A percentile compares a stretch with the other conserved stretches of the same genome.
Evolutionary conservation across 1,284 basidiomycete species (phyloP).

Genomic region (Sporisorium graminicola): DNA sequence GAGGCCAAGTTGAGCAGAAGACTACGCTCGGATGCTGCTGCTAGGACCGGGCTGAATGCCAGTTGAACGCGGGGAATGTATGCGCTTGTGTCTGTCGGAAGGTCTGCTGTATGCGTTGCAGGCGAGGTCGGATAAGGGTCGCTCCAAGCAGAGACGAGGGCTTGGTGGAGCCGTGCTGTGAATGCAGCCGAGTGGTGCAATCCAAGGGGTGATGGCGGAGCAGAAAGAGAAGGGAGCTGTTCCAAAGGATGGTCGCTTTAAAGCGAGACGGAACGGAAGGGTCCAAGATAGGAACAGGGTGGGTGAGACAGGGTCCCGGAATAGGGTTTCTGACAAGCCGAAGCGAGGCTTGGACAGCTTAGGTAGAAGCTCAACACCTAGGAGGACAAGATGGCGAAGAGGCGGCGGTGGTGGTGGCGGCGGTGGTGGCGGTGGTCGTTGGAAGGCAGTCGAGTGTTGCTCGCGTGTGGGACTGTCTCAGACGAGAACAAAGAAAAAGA

Average conservation of each 20-base stretch:
- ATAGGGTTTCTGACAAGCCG: slow-evolving; percentile 34
- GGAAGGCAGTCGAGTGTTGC: not conserved
- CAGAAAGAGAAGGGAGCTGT: slow-evolving; percentile 12
- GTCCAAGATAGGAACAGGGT: slow-evolving; percentile 9
- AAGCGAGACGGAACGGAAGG: slow-evolving; percentile 5
- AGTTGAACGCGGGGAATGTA: not conserved
- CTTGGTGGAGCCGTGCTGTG: not conserved
- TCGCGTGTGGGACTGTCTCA: not conserved
- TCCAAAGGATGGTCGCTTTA: slow-evolving; percentile 19
- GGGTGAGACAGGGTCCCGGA: slow-evolving; percentile 33
- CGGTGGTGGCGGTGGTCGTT: not conserved
- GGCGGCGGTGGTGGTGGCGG: not conserved
- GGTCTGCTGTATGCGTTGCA: not conserved
- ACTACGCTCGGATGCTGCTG: not conserved
- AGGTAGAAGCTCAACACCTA: slow-evolving; percentile 13
- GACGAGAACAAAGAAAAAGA: slow-evolving; percentile 7
- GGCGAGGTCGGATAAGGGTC: not conserved
- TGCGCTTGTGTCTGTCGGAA: not conserved
- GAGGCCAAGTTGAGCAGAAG: not conserved
- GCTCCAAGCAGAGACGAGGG: too few relatives aligned
- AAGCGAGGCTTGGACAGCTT: slow-evolving; percentile 42
- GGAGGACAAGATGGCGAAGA: not conserved
- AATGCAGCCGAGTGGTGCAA: slow-evolving; percentile 7
- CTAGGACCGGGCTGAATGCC: slow-evolving; percentile 1
- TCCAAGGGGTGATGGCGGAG: not conserved